Evolutionary conservation across 2,329 filamentous ascomycete genomes (phyloP), one percentile per base, ranked within the genome.

Genomic region (Colletotrichum gigasporum): DNA sequence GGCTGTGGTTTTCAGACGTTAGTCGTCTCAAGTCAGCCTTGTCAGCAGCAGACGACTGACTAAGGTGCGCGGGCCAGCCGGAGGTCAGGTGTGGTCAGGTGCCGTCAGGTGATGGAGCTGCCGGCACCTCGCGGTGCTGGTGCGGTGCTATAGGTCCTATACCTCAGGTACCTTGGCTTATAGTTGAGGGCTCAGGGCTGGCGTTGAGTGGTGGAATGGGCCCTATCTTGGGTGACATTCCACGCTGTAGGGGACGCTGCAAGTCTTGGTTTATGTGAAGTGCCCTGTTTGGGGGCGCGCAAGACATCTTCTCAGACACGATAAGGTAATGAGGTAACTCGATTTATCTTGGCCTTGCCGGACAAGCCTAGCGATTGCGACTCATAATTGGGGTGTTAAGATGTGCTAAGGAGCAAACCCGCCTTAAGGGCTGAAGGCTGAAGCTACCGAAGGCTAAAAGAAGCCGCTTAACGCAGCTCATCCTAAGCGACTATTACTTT

Each of bases 11-110:
- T 63, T 63, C 60, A 63, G 54, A 63, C 60, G 60, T 52, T 37
- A 41, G 54, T 52, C 60, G 60, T 63, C 60, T 63, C 60, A 63
- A 59, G 60, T 63, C 45, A 45, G 45, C 60, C 45, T 52, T 39
- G 45, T 35, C 35, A 45, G 32, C 30, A 56, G 4, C 22, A 47
- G 30, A 14, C 44, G 9, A 47, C 24, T 30, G 44, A 47, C 14
- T 28, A 47, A 30, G 18, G 9, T 34, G 28, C 11, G 8, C 26
- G 10, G 35, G 39, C 4, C 11, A 54, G n/a, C 18, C 37, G 30
- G n/a, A n/a, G n/a, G n/a, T n/a, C n/a, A n/a, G 8, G 20, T 37
- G 10, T 2, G 5, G 16, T 9, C 50, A 54, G 9, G 16, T 24
- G 41, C 30, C 14, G 20, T 44, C 39, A 44, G 39, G 39, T 44